Base-by-base conservation (phyloP, 495 filamentous ascomycete genomes). In the Talaromyces thailandensis region DNA sequence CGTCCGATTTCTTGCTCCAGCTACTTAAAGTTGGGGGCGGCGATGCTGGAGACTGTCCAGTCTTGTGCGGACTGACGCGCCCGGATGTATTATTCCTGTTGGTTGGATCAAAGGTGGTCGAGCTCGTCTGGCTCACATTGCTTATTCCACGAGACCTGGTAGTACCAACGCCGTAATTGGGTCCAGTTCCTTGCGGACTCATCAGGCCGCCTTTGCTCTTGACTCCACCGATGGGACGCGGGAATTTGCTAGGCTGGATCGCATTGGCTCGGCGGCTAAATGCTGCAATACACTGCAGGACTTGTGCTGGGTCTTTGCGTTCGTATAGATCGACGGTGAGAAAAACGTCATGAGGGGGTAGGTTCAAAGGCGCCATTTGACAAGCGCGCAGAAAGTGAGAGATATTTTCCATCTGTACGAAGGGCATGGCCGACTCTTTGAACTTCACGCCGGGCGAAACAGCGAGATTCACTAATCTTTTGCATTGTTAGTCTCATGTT, bases 341-440 rank as follows among this genome's bases (percentile, higher is more conserved):
- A 75, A 99, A 99, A 65, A 93, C 83, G 71, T 99, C 95, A 76
- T 98, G 95, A 4, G 93, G 84, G 31, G 91, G 92, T 40, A 99
- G 83, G 71, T 86, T 90, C 32, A 99, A 79, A 3, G 95, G 94
- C 28, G 89, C 85, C 43, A 80, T 75, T 72, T 96, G 88, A 75
- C 91, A 92, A 56, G 92, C 90, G 66, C 85, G 86, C 55, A 99
- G 86, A 77, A 97, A 99, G 70, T 94, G 90, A 8, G 93, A 95
- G 69, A 99, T 96, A 68, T 99, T 98, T 71, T 99, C 94, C 94
- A 96, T 98, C 74, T 98, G 95, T 32, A 98, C 93, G 74, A 98
- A 98, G 3, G 94, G 94, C 92, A 97, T 98, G 26, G 85, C 69
- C 0, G 91, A 95, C 63, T 85, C 80, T 75, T 96, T 96, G 74